Evolutionary conservation across 78 protist genomes (phyloP), one percentile per base, ranked within the genome.

Genomic region (Cyanophora paradoxa): DNA sequence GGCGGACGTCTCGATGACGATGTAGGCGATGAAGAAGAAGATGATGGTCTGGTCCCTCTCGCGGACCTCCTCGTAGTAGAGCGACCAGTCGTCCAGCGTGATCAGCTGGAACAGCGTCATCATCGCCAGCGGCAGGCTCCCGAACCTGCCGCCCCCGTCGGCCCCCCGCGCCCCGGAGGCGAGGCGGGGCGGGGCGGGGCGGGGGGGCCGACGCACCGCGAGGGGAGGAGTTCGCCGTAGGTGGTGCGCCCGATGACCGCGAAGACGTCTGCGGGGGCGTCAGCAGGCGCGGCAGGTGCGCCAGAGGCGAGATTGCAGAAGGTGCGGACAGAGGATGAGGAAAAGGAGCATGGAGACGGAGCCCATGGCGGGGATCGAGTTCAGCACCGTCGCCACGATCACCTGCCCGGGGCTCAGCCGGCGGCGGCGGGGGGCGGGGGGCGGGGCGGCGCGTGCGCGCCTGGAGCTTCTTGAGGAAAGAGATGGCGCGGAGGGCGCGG

Each of bases 21-120:
- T 73, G 31, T 57, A 73, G n/a, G 37, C 31, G 34, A 73, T 26
- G 46, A 73, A 13, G 66, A 46, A 54, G 54, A 62, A 2, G 16
- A 62, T 16, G 34, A 39, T 2, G 28, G 30, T 6, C 48, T 13
- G 48, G 48, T 42, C 22, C 48, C 48, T 10, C n/a, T 10, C 7
- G 33, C 17, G 0, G n/a, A 41, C n/a, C 34, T 39, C 64, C 37
- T 73, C 48, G n/a, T n/a, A 22, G 36, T 17, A 54, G n/a, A 22
- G n/a, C 26, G 6, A 61, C 78, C 78, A 73, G 56, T 73, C 66
- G 59, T 73, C 78, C 37, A 73, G 39, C n/a, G 78, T 57, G 40
- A 73, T 17, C 26, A 73, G 39, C 63, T 52, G 63, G 66, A 73
- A 73, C 14, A 73, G 56, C 1, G 78, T 19, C 26, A 73, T 57